Evolutionary conservation across 2,329 filamentous ascomycete species (phyloP), one percentile per base, ranked within the genome.

Genomic region (Pyrenophora graminea): DNA sequence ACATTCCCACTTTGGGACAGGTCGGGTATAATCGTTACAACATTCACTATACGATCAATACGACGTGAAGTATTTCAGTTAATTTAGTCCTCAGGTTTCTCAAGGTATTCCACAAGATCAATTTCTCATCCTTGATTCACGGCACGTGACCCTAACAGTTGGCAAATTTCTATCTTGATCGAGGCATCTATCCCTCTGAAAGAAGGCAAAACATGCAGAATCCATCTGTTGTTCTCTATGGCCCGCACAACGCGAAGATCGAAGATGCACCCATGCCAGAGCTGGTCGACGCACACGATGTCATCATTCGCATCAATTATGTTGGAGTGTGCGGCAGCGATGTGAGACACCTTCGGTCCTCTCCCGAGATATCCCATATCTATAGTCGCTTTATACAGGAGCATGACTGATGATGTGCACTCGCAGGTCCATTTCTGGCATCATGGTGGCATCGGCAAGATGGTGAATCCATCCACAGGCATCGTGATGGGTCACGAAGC

Each of bases 401-500:
- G 13, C 3, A 12, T 8, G 10, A 45, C 42, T 47, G 19, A 40
- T n/a, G 21, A 33, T 30, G 19, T 19, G 4, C 4, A 23, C 23
- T 25, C 23, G 23, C 18, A 70, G 66, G 87, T 97, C 45, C 93
- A 97, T 78, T 97, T 97, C 80, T 97, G 92, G 93, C 89, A 94
- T 71, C 87, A 88, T 39, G 93, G 93, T 63, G 89, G 89, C 77
- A 97, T 97, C 70, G 92, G 92, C 13, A 91, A 91, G 59, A 94
- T 39, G 17, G 45, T 67, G 95, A 90, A 87, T 95, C 63, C 92
- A 93, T 31, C 81, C 82, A 61, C 88, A 81, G 69, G 87, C 90
- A 74, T 92, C 72, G 90, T 96, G 64, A 86, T 97, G 38, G 93
- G 93, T 62, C 93, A 97, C 79, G 93, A 97, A 78, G 93, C 90